Evolutionary conservation across 257 asterid genomes (phyloP).

Genomic region (Euphrasia confusa): DNA sequence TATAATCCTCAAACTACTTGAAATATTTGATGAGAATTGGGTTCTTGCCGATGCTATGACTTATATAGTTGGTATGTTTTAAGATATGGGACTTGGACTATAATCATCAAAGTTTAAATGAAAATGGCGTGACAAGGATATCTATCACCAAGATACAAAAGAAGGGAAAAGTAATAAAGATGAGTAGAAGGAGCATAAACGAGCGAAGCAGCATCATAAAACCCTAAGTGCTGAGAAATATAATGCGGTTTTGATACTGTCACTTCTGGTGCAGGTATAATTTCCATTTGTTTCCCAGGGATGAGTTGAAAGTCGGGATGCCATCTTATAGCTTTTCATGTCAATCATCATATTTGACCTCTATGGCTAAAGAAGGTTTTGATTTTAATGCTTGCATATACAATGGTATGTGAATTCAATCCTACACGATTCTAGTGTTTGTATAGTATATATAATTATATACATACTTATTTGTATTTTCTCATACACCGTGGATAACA

Average conservation of each 20-base stretch:
- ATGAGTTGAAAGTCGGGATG: constrained; percentile 78
- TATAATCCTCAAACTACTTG: not conserved
- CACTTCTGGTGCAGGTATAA: constrained; percentile 59
- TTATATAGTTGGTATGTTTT: not conserved
- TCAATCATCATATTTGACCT: constrained; percentile 67
- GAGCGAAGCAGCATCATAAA: not conserved
- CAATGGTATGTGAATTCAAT: constrained; percentile 50
- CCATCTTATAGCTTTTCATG: constrained; percentile 82
- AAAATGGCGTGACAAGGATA: not conserved
- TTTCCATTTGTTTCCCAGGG: constrained; percentile 92
- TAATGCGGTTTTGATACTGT: constrained; percentile 16
- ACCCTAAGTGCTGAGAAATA: not conserved
- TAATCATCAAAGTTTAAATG: not conserved
- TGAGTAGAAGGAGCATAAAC: not conserved
- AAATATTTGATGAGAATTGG: not conserved
- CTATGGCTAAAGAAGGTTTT: constrained; percentile 83
- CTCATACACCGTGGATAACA: not conserved
- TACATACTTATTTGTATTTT: not conserved
- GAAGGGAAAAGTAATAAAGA: not conserved
- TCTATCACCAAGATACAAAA: not conserved
- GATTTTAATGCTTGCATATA: constrained; percentile 90
- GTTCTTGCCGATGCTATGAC: not conserved
- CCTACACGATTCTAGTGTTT: not conserved
- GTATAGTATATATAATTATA: not conserved
- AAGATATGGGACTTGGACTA: not conserved